These are phyloP conservation scores for Fusarium newnesense DNA, from an alignment of 2,329 filamentous ascomycete species.

Conservation along the genomic window DNA sequence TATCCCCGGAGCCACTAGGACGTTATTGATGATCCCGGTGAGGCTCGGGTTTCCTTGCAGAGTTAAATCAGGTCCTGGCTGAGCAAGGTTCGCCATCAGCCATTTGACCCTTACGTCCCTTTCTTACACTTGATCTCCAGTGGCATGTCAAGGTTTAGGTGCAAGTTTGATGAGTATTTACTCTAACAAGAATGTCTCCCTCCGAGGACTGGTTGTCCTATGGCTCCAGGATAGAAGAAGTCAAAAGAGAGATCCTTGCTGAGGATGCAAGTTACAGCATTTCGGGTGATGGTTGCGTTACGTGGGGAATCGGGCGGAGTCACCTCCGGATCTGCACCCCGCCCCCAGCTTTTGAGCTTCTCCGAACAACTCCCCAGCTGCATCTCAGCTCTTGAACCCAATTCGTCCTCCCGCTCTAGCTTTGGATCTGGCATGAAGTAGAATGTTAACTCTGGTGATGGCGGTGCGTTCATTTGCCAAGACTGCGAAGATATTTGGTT, in stretches of 20 bases:
- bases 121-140: conserved; percentile 1
- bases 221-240: neutral
- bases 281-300: neutral
- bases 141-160: neutral
- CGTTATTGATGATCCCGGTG: conserved; percentile 33
- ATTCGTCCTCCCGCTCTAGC: neutral
- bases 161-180: neutral
- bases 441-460: neutral
- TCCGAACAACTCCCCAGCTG: neutral
- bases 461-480: neutral
- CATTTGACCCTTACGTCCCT: conserved; percentile 7
- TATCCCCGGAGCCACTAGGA: conserved; percentile 24
- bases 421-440: neutral
- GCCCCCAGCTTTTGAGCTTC: neutral
- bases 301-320: conserved; percentile 5
- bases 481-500: neutral
- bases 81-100: conserved; percentile 25
- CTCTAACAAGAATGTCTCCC: neutral
- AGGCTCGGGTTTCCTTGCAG: conserved; percentile 37
- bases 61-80: conserved; percentile 39
- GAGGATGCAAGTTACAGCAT: neutral
- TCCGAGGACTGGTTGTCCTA: no score
- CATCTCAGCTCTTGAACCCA: neutral
- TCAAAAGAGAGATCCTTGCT: neutral
- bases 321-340: conserved; percentile 1